These are phyloP conservation scores for Phaeosphaeriaceae sp. DNA, from an alignment of 2,329 filamentous ascomycete species.

Conservation along the genomic window DNA sequence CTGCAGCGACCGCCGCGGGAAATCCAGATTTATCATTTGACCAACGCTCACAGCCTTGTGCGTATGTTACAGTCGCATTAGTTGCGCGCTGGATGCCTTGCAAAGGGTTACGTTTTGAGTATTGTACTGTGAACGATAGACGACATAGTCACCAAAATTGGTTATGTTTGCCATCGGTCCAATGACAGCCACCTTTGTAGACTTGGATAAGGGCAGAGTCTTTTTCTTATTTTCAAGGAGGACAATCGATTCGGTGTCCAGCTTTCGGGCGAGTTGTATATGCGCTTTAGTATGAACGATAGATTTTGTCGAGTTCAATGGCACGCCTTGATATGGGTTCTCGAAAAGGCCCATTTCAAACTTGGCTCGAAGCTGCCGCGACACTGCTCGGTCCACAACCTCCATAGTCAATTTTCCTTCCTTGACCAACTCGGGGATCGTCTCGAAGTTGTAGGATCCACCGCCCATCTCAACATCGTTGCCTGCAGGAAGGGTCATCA, in stretches of 20 bases:
- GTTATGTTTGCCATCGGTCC: conserved; percentile 69
- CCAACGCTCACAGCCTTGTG: conserved; percentile 75
- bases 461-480: conserved; percentile 80
- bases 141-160: conserved; percentile 76
- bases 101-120: conserved; percentile 70
- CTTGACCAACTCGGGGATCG: conserved; percentile 69
- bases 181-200: conserved; percentile 73
- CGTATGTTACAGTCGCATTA: conserved; percentile 67
- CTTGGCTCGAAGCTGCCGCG: conserved; percentile 69
- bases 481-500: conserved; percentile 69
- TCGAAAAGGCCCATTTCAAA: conserved; percentile 76
- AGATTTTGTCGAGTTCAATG: conserved; percentile 60
- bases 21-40: conserved; percentile 73
- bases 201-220: conserved; percentile 68
- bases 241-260: conserved; percentile 73
- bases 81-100: conserved; percentile 69
- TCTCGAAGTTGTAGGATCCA: conserved; percentile 71
- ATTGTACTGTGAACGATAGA: conserved; percentile 65
- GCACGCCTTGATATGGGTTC: conserved; percentile 67
- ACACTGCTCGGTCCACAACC: conserved; percentile 70
- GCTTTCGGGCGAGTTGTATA: conserved; percentile 66
- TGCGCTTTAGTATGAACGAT: conserved; percentile 68
- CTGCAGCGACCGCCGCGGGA: conserved; percentile 68
- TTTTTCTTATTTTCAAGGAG: conserved; percentile 74
- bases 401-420: conserved; percentile 65